These are phyloP conservation scores for Hibiscus tridactylites DNA, from an alignment of 345 rosid species.

Conservation along the genomic window DNA sequence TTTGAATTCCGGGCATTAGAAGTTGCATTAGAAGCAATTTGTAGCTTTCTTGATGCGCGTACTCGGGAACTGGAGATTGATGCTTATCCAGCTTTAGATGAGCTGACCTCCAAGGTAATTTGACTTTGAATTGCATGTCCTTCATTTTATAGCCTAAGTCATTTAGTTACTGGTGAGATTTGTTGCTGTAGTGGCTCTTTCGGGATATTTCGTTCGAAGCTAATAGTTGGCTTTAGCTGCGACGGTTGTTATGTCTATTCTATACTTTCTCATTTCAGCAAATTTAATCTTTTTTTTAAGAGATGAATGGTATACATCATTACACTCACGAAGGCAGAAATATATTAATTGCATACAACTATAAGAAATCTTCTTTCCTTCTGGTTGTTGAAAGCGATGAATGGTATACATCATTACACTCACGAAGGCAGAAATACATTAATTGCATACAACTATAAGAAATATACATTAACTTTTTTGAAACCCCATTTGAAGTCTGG, in stretches of 20 bases:
- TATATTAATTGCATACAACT: neutral
- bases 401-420: neutral
- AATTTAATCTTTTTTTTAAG: neutral
- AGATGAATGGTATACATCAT: neutral
- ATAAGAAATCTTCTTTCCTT: no score
- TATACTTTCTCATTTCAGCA: neutral
- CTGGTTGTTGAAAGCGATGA: neutral
- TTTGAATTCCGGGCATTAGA: constrained; percentile 55
- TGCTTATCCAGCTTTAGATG: constrained; percentile 54
- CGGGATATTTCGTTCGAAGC: no score
- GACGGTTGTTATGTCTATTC: neutral
- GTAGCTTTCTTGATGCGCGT: constrained; percentile 57
- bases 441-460: neutral
- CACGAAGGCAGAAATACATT: no score
- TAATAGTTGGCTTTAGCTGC: no score
- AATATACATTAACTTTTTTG: neutral
- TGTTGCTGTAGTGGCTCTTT: neutral
- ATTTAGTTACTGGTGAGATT: neutral
- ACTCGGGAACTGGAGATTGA: constrained; percentile 46
- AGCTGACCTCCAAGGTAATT: constrained; percentile 44
- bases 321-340: neutral
- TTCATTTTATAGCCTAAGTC: neutral
- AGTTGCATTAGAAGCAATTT: constrained; percentile 51
- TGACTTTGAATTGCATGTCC: neutral
- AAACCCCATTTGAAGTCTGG: neutral